Evolutionary conservation across 306 rosid species (phyloP).

Genomic region (Mimosa pudica): DNA sequence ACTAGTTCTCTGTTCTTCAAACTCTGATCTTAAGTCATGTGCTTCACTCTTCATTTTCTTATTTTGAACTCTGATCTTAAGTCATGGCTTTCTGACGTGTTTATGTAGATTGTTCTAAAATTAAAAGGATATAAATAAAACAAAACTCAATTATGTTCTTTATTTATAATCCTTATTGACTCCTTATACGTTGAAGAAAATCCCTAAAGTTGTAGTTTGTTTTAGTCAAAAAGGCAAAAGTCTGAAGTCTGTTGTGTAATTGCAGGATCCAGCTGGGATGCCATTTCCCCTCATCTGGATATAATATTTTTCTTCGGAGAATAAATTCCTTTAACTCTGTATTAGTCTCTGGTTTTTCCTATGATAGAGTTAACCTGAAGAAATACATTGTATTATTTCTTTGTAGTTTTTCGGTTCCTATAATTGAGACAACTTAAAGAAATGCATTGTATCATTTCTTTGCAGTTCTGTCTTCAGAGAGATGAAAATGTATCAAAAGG

Average conservation of each 20-base stretch:
- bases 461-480: constrained; percentile 62
- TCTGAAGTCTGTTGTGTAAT: constrained; percentile 1
- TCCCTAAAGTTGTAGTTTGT: constrained; percentile 3
- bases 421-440: constrained; percentile 3
- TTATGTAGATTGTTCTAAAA: constrained; percentile 14
- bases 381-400: constrained; percentile 28
- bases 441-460: constrained; percentile 28
- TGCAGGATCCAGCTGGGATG: constrained; percentile 8
- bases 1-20: constrained; percentile 10
- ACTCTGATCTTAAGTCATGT: constrained; percentile 6
- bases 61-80: too few species aligned
- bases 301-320: neutral
- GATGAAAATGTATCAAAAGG: constrained; percentile 57
- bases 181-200: neutral
- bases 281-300: neutral
- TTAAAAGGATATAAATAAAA: constrained; percentile 16
- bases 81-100: neutral
- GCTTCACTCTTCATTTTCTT: neutral
- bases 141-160: neutral
- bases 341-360: constrained; percentile 6
- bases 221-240: neutral
- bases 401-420: constrained; percentile 36
- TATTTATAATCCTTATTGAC: neutral
- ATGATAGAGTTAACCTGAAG: neutral
- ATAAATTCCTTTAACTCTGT: neutral